These are phyloP conservation scores for Penicillium egyptiacum DNA, from an alignment of 495 filamentous ascomycete species.

Conservation along the genomic window DNA sequence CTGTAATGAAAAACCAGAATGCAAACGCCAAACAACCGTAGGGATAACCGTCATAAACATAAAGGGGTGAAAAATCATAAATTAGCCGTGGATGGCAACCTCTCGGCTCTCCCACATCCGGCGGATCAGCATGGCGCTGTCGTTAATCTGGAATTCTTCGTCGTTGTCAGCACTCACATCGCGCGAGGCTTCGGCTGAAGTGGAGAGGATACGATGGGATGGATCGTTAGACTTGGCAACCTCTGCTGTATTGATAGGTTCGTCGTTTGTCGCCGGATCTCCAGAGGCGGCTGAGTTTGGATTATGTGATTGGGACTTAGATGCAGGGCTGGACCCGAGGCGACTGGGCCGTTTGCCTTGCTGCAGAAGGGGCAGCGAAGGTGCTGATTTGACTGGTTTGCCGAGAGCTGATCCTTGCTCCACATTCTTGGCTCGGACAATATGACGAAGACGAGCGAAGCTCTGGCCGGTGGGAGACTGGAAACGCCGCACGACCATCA, in stretches of 20 bases:
- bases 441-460: constrained; percentile 37
- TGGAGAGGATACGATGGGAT: constrained; percentile 42
- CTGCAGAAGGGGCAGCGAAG: constrained; percentile 36
- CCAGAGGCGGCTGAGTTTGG: constrained; percentile 32
- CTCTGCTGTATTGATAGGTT: constrained; percentile 31
- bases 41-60: constrained; percentile 16
- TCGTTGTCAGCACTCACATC: constrained; percentile 28
- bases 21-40: constrained; percentile 15
- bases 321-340: constrained; percentile 25
- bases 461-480: constrained; percentile 46
- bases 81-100: constrained; percentile 39
- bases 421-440: constrained; percentile 28
- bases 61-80: constrained; percentile 9
- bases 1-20: constrained; percentile 1
- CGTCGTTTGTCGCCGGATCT: constrained; percentile 29
- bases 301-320: constrained; percentile 27
- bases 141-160: constrained; percentile 28
- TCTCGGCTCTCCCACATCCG: constrained; percentile 52
- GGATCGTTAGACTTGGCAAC: constrained; percentile 34
- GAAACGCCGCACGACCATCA: constrained; percentile 46
- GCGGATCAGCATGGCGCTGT: constrained; percentile 46
- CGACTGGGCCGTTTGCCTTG: constrained; percentile 25
- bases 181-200: constrained; percentile 39
- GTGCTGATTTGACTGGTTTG: constrained; percentile 43
- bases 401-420: constrained; percentile 29